Evolutionary conservation across 1,139 yeast species (phyloP), one percentile per base, ranked within the genome.

Genomic region (Kluyveromyces marxianus): DNA sequence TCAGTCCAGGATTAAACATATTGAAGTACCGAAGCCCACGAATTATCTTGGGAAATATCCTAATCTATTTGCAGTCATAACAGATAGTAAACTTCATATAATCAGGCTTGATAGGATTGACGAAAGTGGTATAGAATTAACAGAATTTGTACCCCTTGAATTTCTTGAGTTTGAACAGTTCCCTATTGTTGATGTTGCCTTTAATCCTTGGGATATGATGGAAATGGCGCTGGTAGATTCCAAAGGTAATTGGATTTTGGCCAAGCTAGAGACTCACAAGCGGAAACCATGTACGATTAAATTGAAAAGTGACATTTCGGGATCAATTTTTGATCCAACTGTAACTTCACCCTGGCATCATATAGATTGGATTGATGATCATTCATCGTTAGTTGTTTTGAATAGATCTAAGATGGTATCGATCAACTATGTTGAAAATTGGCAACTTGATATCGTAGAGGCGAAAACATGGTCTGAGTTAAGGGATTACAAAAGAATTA

Each of bases 341-440:
- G 86, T 80, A 46, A 56, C 79, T 2, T 81, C 89, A 0, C 68
- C 68, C 39, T 81, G 84, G 75, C 76, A 74, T 50, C 69, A 69
- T 48, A 61, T 79, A 0, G 49, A 61, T 4, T 80, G 85, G 83
- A 60, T 74, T 2, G 50, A 63, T 1, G 57, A 60, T 21, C 48
- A 57, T 25, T 54, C 64, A 3, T 50, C 66, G 4, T 33, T 81
- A 0, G 53, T 75, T 2, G 49, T 78, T 1, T 55, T 76, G 42
- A 69, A 77, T 8, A 65, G 88, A 45, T 69, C 77, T 0, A 69
- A 69, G 24, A 50, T 78, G 2, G 64, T 69, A 24, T 64, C 63
- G 38, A 60, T 71, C 25, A 59, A 68, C 30, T 43, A 68, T 3
- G 42, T 45, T 2, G 55, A 54, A 4, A 54, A 59, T 41, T 54